Evolutionary conservation across 1,139 yeast genomes (phyloP), one percentile per base, ranked within the genome.

Genomic region (Suhomyces wounanorum): DNA sequence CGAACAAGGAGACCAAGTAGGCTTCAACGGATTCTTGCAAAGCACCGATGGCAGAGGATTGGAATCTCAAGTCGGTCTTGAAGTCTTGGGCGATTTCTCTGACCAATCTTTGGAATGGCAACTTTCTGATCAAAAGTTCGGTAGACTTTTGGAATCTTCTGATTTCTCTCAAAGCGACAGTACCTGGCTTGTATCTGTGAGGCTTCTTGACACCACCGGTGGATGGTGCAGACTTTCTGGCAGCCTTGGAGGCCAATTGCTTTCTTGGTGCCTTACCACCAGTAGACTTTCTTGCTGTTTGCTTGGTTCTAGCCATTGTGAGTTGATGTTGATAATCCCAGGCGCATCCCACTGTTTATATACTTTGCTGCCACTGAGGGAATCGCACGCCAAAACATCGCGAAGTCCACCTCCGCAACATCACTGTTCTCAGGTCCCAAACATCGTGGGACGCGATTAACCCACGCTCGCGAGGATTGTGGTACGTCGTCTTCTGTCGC

Each of bases 181-280:
- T 92, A 91, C 98, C 98, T 77, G 98, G 98, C 94, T 91, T 92
- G 83, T 91, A 92, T 88, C 98, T 90, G 90, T 92, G 98, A 65
- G 97, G 97, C 84, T 92, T 92, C 92, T 92, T 92, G 74, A 92
- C 97, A 86, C 97, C 98, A 75, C 97, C 97, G 61, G 97, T 85
- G 60, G 96, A 82, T 81, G 96, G 94, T 55, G 97, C 97, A 53
- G 98, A 91, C 80, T 92, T 92, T 85, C 98, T 88, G 66, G 98
- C 97, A 68, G 97, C 97, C 87, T 92, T 92, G 64, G 97, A 91
- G 69, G 98, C 97, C 72, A 92, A 85, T 81, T 91, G 97, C 83
- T 92, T 92, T 87, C 98, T 89, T 84, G 98, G 98, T 62, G 97
- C 97, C 79, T 92, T 92, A 82, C 98, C 98, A 87, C 97, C 97